A percentile compares a stretch with the other conserved stretches of the same genome.
phyloP scores from a whole-genome alignment of 768 basidiomycete genomes.

The Sutorius australiensis region DNA sequence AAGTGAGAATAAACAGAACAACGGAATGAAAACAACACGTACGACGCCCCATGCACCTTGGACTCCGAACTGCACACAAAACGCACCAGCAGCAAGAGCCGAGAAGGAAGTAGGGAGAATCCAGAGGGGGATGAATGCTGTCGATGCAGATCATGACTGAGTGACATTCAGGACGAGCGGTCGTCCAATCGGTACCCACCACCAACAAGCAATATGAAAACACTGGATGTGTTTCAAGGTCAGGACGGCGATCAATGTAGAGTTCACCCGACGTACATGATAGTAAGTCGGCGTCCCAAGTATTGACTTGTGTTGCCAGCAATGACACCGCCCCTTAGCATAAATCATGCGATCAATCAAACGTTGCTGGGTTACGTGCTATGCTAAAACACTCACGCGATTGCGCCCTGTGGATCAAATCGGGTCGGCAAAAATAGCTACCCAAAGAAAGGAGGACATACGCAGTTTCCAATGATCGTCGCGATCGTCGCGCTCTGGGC shows the following conservation, averaged over 20 bases:
- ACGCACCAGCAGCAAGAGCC: slow-evolving; percentile 76
- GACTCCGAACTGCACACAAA: slow-evolving; percentile 83
- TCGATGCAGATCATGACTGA: background rate
- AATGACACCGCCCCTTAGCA: slow-evolving; percentile 56
- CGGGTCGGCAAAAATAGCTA: background rate
- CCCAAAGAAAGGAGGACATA: slow-evolving; percentile 22
- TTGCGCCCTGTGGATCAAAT: slow-evolving; percentile 36
- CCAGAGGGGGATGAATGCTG: slow-evolving; percentile 74
- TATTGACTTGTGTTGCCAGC: slow-evolving; percentile 74
- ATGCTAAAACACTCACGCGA: slow-evolving; percentile 32
- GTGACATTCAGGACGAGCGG: background rate
- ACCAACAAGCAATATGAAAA: slow-evolving; percentile 27
- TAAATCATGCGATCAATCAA: background rate
- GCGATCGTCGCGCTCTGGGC: slow-evolving; percentile 60
- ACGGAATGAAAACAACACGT: slow-evolving; percentile 22
- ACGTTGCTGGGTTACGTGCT: slow-evolving; percentile 5
- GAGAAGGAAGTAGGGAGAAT: slow-evolving; percentile 70
- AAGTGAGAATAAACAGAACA: background rate
- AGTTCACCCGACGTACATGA: slow-evolving; percentile 36
- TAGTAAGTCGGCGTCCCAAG: slow-evolving; percentile 79
- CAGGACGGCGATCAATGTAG: background rate
- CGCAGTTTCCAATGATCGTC: slow-evolving; percentile 79
- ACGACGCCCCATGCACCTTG: slow-evolving; percentile 92
- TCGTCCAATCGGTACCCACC: slow-evolving; percentile 11
- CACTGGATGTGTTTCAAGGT: slow-evolving; percentile 3